Evolutionary conservation across 345 rosid species (phyloP).

Genomic region (Chamaenerion angustifolium): DNA sequence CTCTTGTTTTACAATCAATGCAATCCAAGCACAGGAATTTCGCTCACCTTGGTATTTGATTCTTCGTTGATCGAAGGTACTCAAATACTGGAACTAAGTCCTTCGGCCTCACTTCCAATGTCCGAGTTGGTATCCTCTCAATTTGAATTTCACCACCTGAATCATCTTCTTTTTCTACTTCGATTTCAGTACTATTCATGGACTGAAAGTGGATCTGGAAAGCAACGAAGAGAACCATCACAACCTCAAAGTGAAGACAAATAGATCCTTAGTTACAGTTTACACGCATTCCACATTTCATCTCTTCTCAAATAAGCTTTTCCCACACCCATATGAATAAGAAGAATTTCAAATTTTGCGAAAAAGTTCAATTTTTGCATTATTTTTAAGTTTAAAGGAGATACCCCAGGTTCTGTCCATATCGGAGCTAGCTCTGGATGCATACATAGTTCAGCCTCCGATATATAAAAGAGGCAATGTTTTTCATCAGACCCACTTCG

Average conservation of each 20-base stretch:
- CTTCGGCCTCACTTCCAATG: conserved; percentile 54
- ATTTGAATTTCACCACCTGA: conserved; percentile 55
- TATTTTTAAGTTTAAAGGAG: neutral
- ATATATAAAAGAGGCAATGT: conserved; percentile 44
- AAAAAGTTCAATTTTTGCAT: too few relatives aligned
- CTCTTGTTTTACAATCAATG: too few relatives aligned
- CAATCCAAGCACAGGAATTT: neutral
- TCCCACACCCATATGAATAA: too few relatives aligned
- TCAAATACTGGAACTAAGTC: conserved; percentile 59
- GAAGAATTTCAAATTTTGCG: too few relatives aligned
- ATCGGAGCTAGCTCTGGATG: conserved; percentile 34
- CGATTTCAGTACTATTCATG: conserved; percentile 10
- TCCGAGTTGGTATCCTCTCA: conserved; percentile 41
- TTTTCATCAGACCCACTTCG: conserved; percentile 32
- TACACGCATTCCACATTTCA: too few relatives aligned
- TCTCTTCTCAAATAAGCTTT: too few relatives aligned
- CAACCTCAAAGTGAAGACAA: too few relatives aligned
- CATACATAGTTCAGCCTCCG: conserved; percentile 76
- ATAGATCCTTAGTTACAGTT: too few relatives aligned
- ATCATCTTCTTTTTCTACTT: conserved; percentile 12
- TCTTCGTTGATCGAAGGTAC: conserved; percentile 27
- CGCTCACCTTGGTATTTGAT: conserved; percentile 24
- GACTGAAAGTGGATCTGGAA: conserved; percentile 50
- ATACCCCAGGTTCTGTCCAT: conserved; percentile 74
- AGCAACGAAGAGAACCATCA: too few relatives aligned